Percentiles rank a stretch among this genome's conserved stretches.
phyloP scores from a whole-genome alignment of 1,284 basidiomycete genomes.

The Apiotrichum mycotoxinovorans region DNA sequence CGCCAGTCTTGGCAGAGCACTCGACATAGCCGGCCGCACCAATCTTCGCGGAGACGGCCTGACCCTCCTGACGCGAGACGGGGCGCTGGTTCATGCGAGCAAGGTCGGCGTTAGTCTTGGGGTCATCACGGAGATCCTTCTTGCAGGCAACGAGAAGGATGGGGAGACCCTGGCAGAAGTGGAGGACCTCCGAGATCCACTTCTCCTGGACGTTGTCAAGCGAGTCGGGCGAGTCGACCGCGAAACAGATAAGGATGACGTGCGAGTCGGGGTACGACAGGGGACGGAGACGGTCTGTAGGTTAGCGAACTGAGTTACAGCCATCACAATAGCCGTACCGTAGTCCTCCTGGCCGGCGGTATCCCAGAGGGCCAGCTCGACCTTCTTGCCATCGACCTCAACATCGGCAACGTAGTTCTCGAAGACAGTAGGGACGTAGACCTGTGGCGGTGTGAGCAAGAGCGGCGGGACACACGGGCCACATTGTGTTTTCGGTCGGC shows the following conservation, averaged over 20 bases:
- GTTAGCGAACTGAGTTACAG: slow-evolving; percentile 39
- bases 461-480: slow-evolving; percentile 8
- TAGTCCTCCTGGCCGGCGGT: slow-evolving; percentile 83
- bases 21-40: slow-evolving; percentile 84
- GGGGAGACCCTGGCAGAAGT: slow-evolving; percentile 82
- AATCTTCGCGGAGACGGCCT: slow-evolving; percentile 83
- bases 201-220: slow-evolving; percentile 95
- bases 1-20: slow-evolving; percentile 82
- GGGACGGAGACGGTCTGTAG: slow-evolving; percentile 74
- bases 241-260: slow-evolving; percentile 91
- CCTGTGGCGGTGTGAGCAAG: slow-evolving; percentile 9
- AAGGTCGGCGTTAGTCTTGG: slow-evolving; percentile 73
- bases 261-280: slow-evolving; percentile 88
- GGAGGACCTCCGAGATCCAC: slow-evolving; percentile 93
- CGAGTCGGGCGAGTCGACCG: slow-evolving; percentile 86
- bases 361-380: slow-evolving; percentile 92
- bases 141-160: slow-evolving; percentile 91
- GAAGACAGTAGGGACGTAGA: slow-evolving; percentile 69
- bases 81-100: slow-evolving; percentile 76
- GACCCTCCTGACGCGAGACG: slow-evolving; percentile 68
- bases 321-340: slow-evolving; percentile 22
- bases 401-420: slow-evolving; percentile 82
- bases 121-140: slow-evolving; percentile 71
- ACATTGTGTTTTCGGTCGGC: no score
- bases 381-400: slow-evolving; percentile 84